Percentiles rank a stretch among this genome's conserved stretches.
Conservation (phyloP, 805 yeast species). For the Wickerhamiella sorbophila region DNA sequence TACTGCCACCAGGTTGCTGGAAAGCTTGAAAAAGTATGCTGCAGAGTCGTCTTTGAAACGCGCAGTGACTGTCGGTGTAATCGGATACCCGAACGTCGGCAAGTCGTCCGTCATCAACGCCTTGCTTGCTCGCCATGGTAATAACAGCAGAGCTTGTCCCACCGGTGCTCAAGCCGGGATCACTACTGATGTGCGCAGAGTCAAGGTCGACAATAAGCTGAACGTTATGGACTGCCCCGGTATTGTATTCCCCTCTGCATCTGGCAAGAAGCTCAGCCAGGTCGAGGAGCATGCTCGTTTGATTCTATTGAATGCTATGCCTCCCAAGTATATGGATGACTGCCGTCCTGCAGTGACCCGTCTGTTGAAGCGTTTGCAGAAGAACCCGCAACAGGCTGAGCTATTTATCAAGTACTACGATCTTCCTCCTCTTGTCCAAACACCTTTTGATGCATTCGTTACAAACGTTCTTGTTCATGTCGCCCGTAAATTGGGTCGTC, state of each 20-base stretch:
- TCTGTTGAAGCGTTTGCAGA: conserved; percentile 60
- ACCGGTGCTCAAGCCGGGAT: conserved; percentile 97
- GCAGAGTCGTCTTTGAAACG: conserved; percentile 72
- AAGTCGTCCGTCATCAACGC: conserved; percentile 91
- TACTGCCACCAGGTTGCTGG: conserved; percentile 62
- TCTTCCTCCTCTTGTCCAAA: conserved; percentile 65
- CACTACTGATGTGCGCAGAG: conserved; percentile 81
- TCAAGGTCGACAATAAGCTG: conserved; percentile 79
- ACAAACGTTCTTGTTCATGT: conserved; percentile 82
- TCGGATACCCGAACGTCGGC: conserved; percentile 96
- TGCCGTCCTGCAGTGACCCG: conserved; percentile 70
- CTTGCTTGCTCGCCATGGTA: conserved; percentile 48
- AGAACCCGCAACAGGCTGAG: conserved; percentile 49
- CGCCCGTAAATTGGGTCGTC: conserved; percentile 83
- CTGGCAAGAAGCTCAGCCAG: conserved; percentile 26
- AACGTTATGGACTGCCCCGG: conserved; percentile 93
- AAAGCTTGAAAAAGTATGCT: conserved; percentile 75
- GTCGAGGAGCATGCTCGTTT: conserved; percentile 74
- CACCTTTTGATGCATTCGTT: conserved; percentile 59
- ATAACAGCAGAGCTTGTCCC: conserved; percentile 63
- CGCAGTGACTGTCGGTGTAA: conserved; percentile 83
- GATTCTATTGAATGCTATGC: conserved; percentile 75
- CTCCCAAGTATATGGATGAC: conserved; percentile 72
- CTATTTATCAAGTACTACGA: conserved; percentile 59
- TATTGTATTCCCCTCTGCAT: conserved; percentile 72